Base-by-base conservation (phyloP, 2,329 filamentous ascomycete genomes). In the Penicillium hesseltinei region DNA sequence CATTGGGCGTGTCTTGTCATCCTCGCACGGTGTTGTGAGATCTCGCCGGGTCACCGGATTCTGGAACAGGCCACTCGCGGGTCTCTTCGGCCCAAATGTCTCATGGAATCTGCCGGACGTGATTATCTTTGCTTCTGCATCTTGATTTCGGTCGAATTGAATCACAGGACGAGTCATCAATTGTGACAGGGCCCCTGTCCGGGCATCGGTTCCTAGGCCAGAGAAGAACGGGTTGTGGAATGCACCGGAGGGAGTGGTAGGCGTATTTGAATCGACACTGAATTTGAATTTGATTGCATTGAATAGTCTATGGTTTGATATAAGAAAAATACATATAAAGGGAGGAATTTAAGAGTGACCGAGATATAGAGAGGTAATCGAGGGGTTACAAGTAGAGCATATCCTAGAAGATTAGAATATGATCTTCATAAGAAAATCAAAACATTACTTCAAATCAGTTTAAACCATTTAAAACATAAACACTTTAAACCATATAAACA, bases 11-110 rank as follows among this genome's bases (percentile, higher is more conserved):
- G 42, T 29, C 45, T 45, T 61, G 57, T 56, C 59, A 67, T 63
- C 65, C 65, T 66, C 60, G 65, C 59, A 66, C 61, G 60, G 57
- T 57, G 56, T 60, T 65, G 65, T 63, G 64, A 67, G 62, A 61
- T 58, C 54, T 62, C 57, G 59, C 53, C 59, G 65, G 65, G 63
- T 60, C 62, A 64, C 62, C 65, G 65, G 63, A 67, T 66, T 67
- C 51, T 66, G 48, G 62, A 66, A 63, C 58, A 61, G 63, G 61
- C 64, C 64, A 66, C 64, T 66, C 62, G 64, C 60, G 56, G 59
- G 61, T 55, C 53, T 60, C 53, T 61, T 64, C 62, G 63, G 63
- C 57, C 61, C 49, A 67, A 66, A 67, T 63, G 63, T 66, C 64
- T 67, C 61, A 67, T 61, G 65, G 62, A 62, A 61, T 50, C 53